Percentiles rank a stretch among this genome's conserved stretches.
phyloP scores from a whole-genome alignment of 2,329 filamentous ascomycete species.

The Penicillium sp. region DNA sequence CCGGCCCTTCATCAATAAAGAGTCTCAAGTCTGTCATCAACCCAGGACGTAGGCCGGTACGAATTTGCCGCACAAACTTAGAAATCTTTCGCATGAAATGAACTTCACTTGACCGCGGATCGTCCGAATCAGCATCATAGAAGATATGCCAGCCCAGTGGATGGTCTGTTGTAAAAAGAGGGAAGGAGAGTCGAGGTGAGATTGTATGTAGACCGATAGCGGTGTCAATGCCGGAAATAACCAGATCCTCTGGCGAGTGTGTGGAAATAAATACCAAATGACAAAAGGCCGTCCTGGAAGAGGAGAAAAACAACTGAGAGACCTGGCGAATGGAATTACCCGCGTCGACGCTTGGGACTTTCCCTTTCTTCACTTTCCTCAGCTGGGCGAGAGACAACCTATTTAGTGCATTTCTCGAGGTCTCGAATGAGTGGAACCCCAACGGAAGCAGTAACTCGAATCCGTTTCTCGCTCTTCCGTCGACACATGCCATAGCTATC shows the following conservation, averaged over 20 bases:
- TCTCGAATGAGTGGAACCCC: conserved; percentile 23
- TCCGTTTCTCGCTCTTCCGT: conserved; percentile 15
- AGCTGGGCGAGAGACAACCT: conserved; percentile 19
- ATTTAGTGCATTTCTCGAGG: conserved; percentile 20
- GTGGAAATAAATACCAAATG: conserved; percentile 36
- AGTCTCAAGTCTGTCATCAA: conserved; percentile 25
- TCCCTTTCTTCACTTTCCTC: conserved; percentile 6
- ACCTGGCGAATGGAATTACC: conserved; percentile 25
- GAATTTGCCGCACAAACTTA: conserved; percentile 27
- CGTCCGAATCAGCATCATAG: conserved; percentile 18
- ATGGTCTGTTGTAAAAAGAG: conserved; percentile 12
- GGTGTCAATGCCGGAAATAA: conserved; percentile 21
- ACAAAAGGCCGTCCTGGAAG: conserved; percentile 27
- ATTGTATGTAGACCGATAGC: conserved; percentile 35
- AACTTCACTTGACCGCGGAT: conserved; percentile 9
- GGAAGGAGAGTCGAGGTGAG: conserved; percentile 26
- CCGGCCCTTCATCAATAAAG: conserved; percentile 20
- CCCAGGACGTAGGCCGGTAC: conserved; percentile 29
- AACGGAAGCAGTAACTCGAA: conserved; percentile 29
- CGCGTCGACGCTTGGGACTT: conserved; percentile 5
- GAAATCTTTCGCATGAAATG: conserved; percentile 24
- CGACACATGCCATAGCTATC: conserved; percentile 27
- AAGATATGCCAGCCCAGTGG: conserved; percentile 31
- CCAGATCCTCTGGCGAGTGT: conserved; percentile 15
- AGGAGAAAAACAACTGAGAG: conserved; percentile 23